A percentile compares a stretch with the other conserved stretches of the same genome.
These are phyloP conservation scores for Pseudogymnoascus sp. DNA, from an alignment of 2,329 filamentous ascomycete species.

Conservation along the genomic window DNA sequence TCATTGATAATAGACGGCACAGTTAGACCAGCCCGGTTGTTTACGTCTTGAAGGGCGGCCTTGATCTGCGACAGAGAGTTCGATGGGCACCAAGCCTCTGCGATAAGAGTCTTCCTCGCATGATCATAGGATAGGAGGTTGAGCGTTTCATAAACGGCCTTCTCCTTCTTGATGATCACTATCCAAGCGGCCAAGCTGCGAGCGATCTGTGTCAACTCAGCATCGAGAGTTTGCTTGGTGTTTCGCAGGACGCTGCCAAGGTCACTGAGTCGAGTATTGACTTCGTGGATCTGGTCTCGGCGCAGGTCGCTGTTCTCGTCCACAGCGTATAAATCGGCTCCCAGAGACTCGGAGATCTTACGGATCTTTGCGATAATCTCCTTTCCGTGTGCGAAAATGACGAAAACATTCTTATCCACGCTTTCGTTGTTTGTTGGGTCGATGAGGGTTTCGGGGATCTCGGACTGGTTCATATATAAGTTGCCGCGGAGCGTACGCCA, in stretches of 20 bases:
- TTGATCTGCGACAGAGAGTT: constrained; percentile 85
- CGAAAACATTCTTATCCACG: constrained; percentile 95
- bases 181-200: constrained; percentile 93
- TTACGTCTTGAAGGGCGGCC: constrained; percentile 90
- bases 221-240: constrained; percentile 88
- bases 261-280: constrained; percentile 87
- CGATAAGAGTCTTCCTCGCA: constrained; percentile 89
- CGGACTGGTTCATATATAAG: constrained; percentile 99
- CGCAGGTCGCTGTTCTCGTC: constrained; percentile 96
- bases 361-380: constrained; percentile 98
- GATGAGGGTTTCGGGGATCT: constrained; percentile 88
- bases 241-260: constrained; percentile 88
- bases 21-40: constrained; percentile 89
- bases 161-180: constrained; percentile 96
- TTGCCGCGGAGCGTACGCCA: constrained; percentile 97
- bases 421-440: constrained; percentile 89
- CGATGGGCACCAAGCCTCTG: constrained; percentile 94
- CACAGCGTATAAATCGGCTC: constrained; percentile 90
- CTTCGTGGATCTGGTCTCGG: constrained; percentile 92
- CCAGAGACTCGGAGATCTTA: constrained; percentile 96
- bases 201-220: constrained; percentile 87
- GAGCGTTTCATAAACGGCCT: constrained; percentile 90
- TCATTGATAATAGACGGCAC: constrained; percentile 98
- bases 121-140: constrained; percentile 97
- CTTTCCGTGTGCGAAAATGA: constrained; percentile 97